A percentile compares a stretch with the other conserved stretches of the same genome.
Conservation (phyloP, 139 green algal species). For the Coelastrella sp. region DNA sequence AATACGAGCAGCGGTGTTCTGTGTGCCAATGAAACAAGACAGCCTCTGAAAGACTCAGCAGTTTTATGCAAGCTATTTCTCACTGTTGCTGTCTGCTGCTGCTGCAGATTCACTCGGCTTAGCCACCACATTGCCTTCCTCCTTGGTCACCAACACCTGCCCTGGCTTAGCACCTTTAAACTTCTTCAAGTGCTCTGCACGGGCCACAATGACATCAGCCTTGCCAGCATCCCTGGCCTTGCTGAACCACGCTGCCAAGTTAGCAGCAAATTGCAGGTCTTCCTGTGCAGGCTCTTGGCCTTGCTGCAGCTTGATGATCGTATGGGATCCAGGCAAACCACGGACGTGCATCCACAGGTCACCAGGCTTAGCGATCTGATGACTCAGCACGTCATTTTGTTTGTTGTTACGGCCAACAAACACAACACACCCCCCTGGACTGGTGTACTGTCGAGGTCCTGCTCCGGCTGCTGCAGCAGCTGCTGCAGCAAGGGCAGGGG, state of each 20-base stretch:
- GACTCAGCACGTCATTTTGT: conserved; percentile 89
- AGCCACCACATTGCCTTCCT: conserved; percentile 70
- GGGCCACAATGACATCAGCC: conserved; percentile 68
- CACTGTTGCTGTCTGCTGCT: background rate
- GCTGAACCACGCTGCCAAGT: conserved; percentile 82
- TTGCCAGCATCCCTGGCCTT: conserved; percentile 60
- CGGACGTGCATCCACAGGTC: conserved; percentile 93
- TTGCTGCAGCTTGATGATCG: conserved; percentile 35
- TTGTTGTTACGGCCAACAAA: conserved; percentile 88
- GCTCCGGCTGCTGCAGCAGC: conserved; percentile 23
- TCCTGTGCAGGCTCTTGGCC: conserved; percentile 25
- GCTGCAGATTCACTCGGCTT: conserved; percentile 50
- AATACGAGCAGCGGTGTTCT: background rate
- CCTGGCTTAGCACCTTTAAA: conserved; percentile 84
- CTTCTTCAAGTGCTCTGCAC: conserved; percentile 78
- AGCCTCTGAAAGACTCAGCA: too few species aligned
- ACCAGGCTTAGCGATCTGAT: conserved; percentile 65
- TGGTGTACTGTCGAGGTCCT: conserved; percentile 67
- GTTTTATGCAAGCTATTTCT: background rate
- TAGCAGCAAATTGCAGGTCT: conserved; percentile 79
- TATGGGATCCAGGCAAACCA: conserved; percentile 74
- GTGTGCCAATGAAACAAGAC: too few species aligned
- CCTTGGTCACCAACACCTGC: conserved; percentile 74
- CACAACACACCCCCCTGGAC: conserved; percentile 72
- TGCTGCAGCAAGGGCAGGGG: conserved; percentile 22